A percentile compares a stretch with the other conserved stretches of the same genome.
Evolutionary conservation across 2,329 filamentous ascomycete species (phyloP).

Genomic region (Colletotrichum eleusines): DNA sequence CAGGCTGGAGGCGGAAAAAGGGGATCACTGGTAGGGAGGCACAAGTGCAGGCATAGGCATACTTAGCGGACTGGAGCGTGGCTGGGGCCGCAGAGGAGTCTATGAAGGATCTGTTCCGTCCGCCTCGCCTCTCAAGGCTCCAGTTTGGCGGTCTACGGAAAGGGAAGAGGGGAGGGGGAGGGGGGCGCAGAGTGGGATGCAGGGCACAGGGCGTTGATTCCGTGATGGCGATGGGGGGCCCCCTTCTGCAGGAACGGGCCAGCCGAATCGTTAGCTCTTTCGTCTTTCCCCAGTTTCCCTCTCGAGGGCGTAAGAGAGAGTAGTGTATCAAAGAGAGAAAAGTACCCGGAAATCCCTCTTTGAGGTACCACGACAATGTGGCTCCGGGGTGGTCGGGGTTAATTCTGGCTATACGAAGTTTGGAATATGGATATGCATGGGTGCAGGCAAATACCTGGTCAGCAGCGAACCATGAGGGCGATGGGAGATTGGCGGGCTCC

Average conservation of each 20-base stretch:
- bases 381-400: conserved; percentile 39
- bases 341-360: conserved; percentile 27
- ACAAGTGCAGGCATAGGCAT: conserved; percentile 13
- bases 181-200: conserved; percentile 16
- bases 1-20: conserved; percentile 40
- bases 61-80: conserved; percentile 14
- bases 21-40: conserved; percentile 30
- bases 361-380: conserved; percentile 33
- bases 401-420: conserved; percentile 42
- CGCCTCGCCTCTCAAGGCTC: conserved; percentile 40
- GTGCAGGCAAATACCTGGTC: conserved; percentile 37
- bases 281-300: conserved; percentile 19
- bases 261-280: conserved; percentile 37
- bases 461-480: conserved; percentile 38
- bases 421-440: conserved; percentile 41
- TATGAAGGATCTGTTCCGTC: conserved; percentile 38
- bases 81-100: conserved; percentile 39
- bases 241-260: conserved; percentile 39
- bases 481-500: conserved; percentile 39
- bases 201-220: conserved; percentile 37
- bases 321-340: not conserved
- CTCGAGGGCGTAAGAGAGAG: not conserved
- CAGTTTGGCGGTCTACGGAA: conserved; percentile 19
- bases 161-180: conserved; percentile 6
- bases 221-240: conserved; percentile 35